Conservation (phyloP, 2,329 filamentous ascomycete genomes). For the Nigrograna mackinnonii region DNA sequence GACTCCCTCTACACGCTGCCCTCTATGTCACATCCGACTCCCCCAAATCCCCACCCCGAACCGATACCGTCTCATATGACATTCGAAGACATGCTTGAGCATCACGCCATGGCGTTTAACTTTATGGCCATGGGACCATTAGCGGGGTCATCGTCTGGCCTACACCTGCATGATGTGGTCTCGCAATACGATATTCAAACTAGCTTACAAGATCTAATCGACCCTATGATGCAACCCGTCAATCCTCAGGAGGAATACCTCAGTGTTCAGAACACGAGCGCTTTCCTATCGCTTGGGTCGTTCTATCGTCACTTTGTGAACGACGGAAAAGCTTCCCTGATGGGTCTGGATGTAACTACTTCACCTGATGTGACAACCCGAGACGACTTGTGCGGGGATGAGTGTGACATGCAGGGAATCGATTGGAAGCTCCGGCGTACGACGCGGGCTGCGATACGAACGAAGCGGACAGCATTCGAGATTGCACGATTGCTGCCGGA, state of each 20-base stretch:
- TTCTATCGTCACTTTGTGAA: conserved; percentile 28
- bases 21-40: too few species aligned
- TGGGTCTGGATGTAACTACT: conserved; percentile 25
- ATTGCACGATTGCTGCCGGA: conserved; percentile 18
- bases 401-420: conserved; percentile 42
- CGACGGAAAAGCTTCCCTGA: conserved; percentile 14
- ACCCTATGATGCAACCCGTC: too few species aligned
- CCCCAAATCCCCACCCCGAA: too few species aligned
- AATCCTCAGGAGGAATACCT: conserved; percentile 26
- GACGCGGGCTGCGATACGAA: conserved; percentile 24
- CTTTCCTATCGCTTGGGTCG: conserved; percentile 30
- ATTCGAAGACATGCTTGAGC: too few species aligned
- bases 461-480: conserved; percentile 27
- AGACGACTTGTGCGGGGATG: conserved; percentile 37
- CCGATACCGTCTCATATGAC: too few species aligned
- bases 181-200: too few species aligned
- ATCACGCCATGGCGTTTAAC: too few species aligned
- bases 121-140: too few species aligned
- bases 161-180: too few species aligned
- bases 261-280: conserved; percentile 28
- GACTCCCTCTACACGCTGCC: too few species aligned
- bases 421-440: conserved; percentile 38
- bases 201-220: too few species aligned
- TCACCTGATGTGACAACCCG: conserved; percentile 28
- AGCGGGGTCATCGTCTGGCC: too few species aligned